Percentiles rank a stretch among this genome's conserved stretches.
These are phyloP conservation scores for Trichoderma guizhouense DNA, from an alignment of 2,329 filamentous ascomycete genomes.

Conservation along the genomic window DNA sequence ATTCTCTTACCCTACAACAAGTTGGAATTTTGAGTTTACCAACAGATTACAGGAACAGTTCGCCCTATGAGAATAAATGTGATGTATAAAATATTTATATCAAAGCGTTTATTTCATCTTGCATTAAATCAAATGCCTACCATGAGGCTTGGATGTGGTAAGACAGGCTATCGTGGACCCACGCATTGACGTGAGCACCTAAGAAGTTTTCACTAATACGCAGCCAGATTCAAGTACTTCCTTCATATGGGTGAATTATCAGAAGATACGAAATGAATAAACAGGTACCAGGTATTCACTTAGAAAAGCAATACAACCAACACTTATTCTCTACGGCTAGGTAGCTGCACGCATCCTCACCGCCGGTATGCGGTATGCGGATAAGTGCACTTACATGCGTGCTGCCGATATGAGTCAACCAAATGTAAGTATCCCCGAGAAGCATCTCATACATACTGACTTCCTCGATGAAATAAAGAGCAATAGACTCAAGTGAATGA, in stretches of 20 bases:
- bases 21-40: not conserved
- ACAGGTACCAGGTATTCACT: not conserved
- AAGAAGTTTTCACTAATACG: not conserved
- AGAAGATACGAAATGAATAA: not conserved
- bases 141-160: not conserved
- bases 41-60: not conserved
- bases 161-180: not conserved
- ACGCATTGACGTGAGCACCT: not conserved
- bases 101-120: not conserved
- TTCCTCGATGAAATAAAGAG: too few relatives aligned
- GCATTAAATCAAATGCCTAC: fast-evolving
- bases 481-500: not conserved
- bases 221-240: too few relatives aligned
- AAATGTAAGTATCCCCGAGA: not conserved
- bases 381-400: not conserved
- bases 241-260: not conserved
- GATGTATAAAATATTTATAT: not conserved
- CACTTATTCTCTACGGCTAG: not conserved
- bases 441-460: not conserved
- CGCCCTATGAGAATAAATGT: not conserved
- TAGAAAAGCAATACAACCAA: not conserved
- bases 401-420: not conserved
- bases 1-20: not conserved
- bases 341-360: not conserved
- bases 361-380: too few relatives aligned